Base-by-base conservation (phyloP, 2,329 filamentous ascomycete species). In the Fusarium azukiicola region DNA sequence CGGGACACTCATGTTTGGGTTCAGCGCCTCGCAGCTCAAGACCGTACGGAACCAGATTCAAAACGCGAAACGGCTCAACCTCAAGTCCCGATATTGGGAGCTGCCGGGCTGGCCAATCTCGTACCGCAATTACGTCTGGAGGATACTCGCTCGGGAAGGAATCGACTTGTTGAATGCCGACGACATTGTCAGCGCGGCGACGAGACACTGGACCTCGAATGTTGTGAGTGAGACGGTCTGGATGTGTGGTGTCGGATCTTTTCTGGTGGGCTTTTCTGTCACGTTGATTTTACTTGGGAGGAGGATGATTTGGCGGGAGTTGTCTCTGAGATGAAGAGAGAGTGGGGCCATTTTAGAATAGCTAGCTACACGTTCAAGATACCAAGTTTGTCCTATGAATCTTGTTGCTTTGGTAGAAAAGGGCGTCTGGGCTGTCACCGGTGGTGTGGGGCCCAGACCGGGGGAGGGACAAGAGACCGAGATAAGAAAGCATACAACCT, bases 81-180 rank as follows among this genome's bases (percentile, higher is more conserved):
- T 95, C n/a, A 90, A 90, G 76, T 90, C 90, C 6, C 85, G 93
- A 64, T 94, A 94, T 79, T 95, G 93, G 93, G 90, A 91, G 50
- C 84, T 91, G 6, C 93, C 93, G 0, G 84, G 84, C n/a, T 94
- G 93, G 93, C 93, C 93, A 3, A 82, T 92, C 16, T 88, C 88
- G 14, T 81, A 90, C 49, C 87, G 93, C 64, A 92, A 94, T 79
- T 87, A 89, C 56, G 86, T 95, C 19, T 95, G 93, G 94, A 87
- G 89, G 72, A 87, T 90, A 2, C 81, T 95, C 47, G 82, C 91
- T 6, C 84, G 87, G 17, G 91, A 93, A 76, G 92, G 91, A 0
- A 90, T 93, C 13, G 93, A 93, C 80, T 84, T 94, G 71, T 78
- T 95, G 50, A 95, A 94, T 82, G 92, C 93, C 4, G 93, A 95